Percentiles rank a stretch among this genome's conserved stretches.
Conservation (phyloP, 108 stramenopile species). For the Cyclotella kingstonii region DNA sequence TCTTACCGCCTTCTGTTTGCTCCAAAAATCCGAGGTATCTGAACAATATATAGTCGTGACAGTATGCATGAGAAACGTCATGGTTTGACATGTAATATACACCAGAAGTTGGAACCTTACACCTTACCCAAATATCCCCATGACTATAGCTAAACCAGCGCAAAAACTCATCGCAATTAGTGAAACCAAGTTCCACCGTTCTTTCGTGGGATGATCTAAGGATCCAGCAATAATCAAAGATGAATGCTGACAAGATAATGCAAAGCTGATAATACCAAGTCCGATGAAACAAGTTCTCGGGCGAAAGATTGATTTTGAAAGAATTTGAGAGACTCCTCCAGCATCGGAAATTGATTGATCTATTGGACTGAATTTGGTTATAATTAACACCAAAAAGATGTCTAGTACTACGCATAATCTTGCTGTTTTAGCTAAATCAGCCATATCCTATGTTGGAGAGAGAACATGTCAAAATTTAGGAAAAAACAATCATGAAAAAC, state of each 20-base stretch:
- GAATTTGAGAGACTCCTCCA: conserved; percentile 21
- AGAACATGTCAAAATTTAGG: background rate
- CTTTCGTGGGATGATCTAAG: conserved; percentile 61
- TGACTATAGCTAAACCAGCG: conserved; percentile 38
- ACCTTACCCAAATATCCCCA: conserved; percentile 48
- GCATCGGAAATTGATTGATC: conserved; percentile 8
- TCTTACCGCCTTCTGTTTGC: conserved; percentile 47
- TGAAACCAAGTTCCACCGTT: conserved; percentile 68
- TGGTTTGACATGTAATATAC: too few species aligned
- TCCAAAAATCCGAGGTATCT: conserved; percentile 68
- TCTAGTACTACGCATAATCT: conserved; percentile 66
- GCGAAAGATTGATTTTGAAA: conserved; percentile 35
- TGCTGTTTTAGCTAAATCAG: conserved; percentile 77
- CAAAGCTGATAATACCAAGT: conserved; percentile 77
- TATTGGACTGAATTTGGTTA: conserved; percentile 47
- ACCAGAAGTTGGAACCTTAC: too few species aligned
- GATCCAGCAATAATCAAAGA: conserved; percentile 86
- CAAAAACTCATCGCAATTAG: conserved; percentile 46
- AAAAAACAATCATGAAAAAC: background rate
- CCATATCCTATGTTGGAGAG: conserved; percentile 56
- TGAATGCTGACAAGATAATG: conserved; percentile 84
- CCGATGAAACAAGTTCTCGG: conserved; percentile 71
- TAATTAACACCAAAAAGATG: conserved; percentile 57
- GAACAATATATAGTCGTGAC: background rate
- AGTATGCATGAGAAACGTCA: too few species aligned